These are phyloP conservation scores for Moelleriella libera DNA, from an alignment of 2,329 filamentous ascomycete genomes.

Conservation along the genomic window DNA sequence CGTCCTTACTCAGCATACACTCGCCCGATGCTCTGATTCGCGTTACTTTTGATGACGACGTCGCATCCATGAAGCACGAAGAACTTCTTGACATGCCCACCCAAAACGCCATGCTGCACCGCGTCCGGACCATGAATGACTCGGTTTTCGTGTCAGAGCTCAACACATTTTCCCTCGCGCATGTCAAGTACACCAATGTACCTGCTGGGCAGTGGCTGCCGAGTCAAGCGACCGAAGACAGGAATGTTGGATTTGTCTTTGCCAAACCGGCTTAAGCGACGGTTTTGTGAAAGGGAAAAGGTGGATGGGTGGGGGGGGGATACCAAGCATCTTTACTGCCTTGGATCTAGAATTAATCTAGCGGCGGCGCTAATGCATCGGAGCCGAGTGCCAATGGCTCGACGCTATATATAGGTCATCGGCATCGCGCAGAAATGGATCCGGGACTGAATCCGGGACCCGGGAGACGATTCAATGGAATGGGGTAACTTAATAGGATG, in stretches of 20 bases:
- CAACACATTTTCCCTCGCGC: not conserved
- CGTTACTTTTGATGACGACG: not conserved
- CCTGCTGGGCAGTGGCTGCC: not conserved
- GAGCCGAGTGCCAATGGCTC: too few species aligned
- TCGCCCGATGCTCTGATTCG: not conserved
- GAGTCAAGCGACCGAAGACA: not conserved
- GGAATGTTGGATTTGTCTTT: not conserved
- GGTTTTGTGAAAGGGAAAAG: too few species aligned
- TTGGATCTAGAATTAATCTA: not conserved
- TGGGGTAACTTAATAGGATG: too few species aligned
- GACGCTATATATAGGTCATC: too few species aligned
- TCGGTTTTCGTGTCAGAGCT: not conserved
- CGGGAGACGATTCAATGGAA: too few species aligned
- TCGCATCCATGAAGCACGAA: not conserved
- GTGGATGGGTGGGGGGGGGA: too few species aligned
- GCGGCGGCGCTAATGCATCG: not conserved
- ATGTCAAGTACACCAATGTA: not conserved
- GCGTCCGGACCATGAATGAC: not conserved
- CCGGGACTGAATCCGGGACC: too few species aligned
- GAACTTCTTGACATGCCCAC: not conserved
- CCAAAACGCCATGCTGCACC: not conserved
- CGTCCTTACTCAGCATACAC: not conserved
- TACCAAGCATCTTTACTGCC: not conserved
- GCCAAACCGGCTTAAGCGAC: not conserved
- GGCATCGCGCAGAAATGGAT: too few species aligned